These are phyloP conservation scores for Albifimbria verrucaria DNA, from an alignment of 2,329 filamentous ascomycete genomes.

Conservation along the genomic window DNA sequence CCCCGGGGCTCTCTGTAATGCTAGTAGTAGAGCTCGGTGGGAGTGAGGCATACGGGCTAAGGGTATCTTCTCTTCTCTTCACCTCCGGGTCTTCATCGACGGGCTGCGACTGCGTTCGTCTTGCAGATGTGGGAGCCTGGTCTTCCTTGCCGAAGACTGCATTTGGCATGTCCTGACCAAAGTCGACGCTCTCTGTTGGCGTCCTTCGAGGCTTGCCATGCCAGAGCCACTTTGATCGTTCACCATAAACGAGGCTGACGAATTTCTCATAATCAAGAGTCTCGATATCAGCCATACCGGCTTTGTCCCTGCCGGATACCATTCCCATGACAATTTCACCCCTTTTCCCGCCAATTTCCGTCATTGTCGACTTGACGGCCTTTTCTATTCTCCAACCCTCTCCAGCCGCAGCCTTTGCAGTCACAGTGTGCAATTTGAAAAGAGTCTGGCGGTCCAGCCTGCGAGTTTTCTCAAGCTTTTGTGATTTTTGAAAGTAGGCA, in stretches of 20 bases:
- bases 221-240: constrained; percentile 92
- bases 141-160: constrained; percentile 57
- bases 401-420: constrained; percentile 83
- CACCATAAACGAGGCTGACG: constrained; percentile 72
- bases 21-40: constrained; percentile 44
- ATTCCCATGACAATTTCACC: constrained; percentile 96
- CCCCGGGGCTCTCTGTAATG: constrained; percentile 42
- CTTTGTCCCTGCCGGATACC: constrained; percentile 82
- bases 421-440: constrained; percentile 74
- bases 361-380: constrained; percentile 92
- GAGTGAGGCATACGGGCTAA: constrained; percentile 38
- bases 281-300: constrained; percentile 87
- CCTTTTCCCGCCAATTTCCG: constrained; percentile 88
- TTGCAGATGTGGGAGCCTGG: constrained; percentile 32
- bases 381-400: constrained; percentile 91
- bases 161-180: constrained; percentile 41
- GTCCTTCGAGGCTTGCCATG: constrained; percentile 79
- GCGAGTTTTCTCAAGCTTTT: constrained; percentile 74
- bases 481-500: constrained; percentile 82
- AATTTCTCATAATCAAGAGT: constrained; percentile 87
- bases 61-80: constrained; percentile 43
- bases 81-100: constrained; percentile 49
- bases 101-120: constrained; percentile 48
- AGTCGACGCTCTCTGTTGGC: constrained; percentile 41
- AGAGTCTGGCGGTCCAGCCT: constrained; percentile 81